Percentiles rank a stretch among this genome's conserved stretches.
Evolutionary conservation across 2,329 filamentous ascomycete species (phyloP).

Genomic region (Cercospora zeina): DNA sequence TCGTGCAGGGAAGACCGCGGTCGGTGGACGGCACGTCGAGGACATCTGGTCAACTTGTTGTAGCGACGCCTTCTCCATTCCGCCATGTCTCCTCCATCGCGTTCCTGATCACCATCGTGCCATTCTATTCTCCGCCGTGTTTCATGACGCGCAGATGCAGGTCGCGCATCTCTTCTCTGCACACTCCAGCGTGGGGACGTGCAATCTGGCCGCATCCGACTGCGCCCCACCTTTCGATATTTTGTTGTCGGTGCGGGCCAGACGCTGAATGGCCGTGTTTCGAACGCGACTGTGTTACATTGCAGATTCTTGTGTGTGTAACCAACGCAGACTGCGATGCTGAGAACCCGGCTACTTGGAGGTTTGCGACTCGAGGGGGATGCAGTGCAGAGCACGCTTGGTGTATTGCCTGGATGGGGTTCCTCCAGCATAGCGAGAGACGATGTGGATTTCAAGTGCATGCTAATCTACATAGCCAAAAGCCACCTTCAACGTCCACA

Average conservation of each 20-base stretch:
- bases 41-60: conserved; percentile 22
- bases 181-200: conserved; percentile 15
- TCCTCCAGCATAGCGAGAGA: conserved; percentile 4
- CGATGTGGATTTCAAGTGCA: neutral
- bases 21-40: conserved; percentile 5
- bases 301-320: conserved; percentile 2
- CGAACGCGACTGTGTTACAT: conserved; percentile 17
- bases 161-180: conserved; percentile 22
- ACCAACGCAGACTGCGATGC: neutral
- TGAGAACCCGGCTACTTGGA: neutral
- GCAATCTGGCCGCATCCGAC: conserved; percentile 7
- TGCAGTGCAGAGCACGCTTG: conserved; percentile 4
- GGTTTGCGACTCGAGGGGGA: neutral
- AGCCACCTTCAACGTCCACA: neutral
- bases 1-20: conserved; percentile 25
- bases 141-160: conserved; percentile 33
- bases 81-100: conserved; percentile 26
- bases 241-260: conserved; percentile 9
- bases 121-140: conserved; percentile 20
- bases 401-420: conserved; percentile 15
- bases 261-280: conserved; percentile 9
- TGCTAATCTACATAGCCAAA: neutral
- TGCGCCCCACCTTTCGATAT: neutral
- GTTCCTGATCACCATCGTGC: conserved; percentile 39
- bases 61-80: conserved; percentile 28